Conservation (phyloP, 176 grass and related monocot species). For the Pontederia paniculata region DNA sequence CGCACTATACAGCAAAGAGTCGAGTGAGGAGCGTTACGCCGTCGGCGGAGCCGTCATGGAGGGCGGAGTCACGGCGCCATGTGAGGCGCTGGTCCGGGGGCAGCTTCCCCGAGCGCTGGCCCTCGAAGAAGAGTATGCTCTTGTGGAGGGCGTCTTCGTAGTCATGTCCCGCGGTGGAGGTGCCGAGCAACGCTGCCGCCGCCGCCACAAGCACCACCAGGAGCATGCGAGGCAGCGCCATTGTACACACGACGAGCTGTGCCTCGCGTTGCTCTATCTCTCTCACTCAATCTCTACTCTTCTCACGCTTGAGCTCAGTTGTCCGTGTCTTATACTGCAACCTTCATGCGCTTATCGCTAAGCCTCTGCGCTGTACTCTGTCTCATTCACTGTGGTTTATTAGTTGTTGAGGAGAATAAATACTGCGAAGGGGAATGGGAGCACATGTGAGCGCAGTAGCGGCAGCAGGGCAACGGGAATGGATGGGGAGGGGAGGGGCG, state of each 20-base stretch:
- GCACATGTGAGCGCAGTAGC: constrained; percentile 9
- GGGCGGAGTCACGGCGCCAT: constrained; percentile 62
- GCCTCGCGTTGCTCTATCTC: background rate
- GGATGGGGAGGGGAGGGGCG: background rate
- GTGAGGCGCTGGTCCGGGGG: constrained; percentile 41
- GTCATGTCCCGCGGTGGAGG: constrained; percentile 30
- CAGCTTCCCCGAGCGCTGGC: constrained; percentile 62
- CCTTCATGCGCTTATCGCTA: too few species aligned
- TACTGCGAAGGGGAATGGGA: background rate
- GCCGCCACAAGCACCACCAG: constrained; percentile 7
- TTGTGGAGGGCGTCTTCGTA: constrained; percentile 69
- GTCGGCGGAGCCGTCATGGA: constrained; percentile 49
- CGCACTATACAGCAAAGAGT: background rate
- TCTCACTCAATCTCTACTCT: too few species aligned
- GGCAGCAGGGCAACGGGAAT: constrained; percentile 9
- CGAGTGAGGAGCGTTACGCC: constrained; percentile 19
- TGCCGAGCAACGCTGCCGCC: background rate
- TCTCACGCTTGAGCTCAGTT: too few species aligned
- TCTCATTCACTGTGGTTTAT: too few species aligned
- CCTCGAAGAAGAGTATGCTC: constrained; percentile 87
- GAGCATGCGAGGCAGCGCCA: background rate
- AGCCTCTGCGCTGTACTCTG: too few species aligned
- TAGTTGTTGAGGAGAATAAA: background rate
- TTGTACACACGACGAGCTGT: background rate
- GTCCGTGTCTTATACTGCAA: too few species aligned